Evolutionary conservation across 2,329 filamentous ascomycete genomes (phyloP).

Genomic region (Grosmannia penicillata): DNA sequence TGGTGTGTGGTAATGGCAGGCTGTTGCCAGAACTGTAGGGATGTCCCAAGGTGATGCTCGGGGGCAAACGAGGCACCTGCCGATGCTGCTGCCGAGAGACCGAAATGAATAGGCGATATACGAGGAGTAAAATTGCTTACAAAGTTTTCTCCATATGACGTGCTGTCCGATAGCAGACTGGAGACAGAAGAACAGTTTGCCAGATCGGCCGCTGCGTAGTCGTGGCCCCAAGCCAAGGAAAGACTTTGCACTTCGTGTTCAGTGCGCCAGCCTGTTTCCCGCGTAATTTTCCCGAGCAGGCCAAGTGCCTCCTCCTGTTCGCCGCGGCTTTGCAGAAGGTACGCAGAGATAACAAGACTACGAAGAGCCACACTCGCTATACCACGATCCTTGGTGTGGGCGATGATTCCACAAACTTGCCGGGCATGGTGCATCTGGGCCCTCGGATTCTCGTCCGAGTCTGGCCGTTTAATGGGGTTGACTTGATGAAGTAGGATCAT

Average conservation of each 20-base stretch:
- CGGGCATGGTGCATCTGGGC: conserved; percentile 62
- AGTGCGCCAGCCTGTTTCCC: conserved; percentile 66
- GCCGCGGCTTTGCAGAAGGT: conserved; percentile 49
- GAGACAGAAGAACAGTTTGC: too few relatives aligned
- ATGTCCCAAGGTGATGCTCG: too few relatives aligned
- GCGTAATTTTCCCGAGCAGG: conserved; percentile 61
- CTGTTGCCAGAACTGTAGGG: too few relatives aligned
- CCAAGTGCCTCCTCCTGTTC: conserved; percentile 71
- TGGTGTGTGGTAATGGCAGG: neutral
- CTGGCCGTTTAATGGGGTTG: conserved; percentile 51
- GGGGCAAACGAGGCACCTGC: too few relatives aligned
- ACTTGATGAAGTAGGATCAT: conserved; percentile 68
- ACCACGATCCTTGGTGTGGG: conserved; percentile 68
- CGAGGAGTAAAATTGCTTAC: too few relatives aligned
- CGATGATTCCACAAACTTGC: conserved; percentile 78
- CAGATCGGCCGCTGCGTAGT: conserved; percentile 12
- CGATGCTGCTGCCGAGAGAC: too few relatives aligned
- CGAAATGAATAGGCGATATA: too few relatives aligned
- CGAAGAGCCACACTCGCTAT: conserved; percentile 67
- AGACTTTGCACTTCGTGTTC: conserved; percentile 58
- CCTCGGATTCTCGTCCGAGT: conserved; percentile 51
- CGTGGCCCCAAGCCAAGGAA: conserved; percentile 61
- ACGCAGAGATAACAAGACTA: conserved; percentile 63
- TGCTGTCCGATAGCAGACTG: too few relatives aligned
- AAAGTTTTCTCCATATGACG: too few relatives aligned